Evolutionary conservation across 129 eudicot genomes (phyloP).

Genomic region (Flaveria sonorensis): DNA sequence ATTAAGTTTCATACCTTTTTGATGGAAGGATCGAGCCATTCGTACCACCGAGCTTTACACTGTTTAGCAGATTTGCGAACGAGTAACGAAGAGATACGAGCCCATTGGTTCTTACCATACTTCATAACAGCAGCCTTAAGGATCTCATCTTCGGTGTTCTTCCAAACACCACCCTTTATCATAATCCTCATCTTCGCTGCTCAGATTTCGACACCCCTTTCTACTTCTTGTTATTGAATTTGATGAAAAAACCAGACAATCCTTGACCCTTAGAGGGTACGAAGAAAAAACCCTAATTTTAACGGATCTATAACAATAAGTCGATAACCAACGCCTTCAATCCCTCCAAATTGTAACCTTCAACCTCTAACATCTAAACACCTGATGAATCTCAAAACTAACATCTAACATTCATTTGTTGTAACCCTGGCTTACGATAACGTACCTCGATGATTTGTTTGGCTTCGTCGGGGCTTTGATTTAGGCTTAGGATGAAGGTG

Average conservation of each 20-base stretch:
- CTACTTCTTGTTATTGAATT: background rate
- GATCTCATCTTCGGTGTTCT: slow-evolving; percentile 99
- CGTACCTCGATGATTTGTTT: too few species aligned
- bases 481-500: too few species aligned
- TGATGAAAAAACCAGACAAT: slow-evolving; percentile 11
- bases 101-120: slow-evolving; percentile 98
- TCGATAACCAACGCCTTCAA: too few species aligned
- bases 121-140: slow-evolving; percentile 98
- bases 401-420: too few species aligned
- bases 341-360: too few species aligned
- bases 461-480: too few species aligned
- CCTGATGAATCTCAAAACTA: too few species aligned
- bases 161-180: slow-evolving; percentile 99
- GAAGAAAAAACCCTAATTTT: too few species aligned
- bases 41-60: slow-evolving; percentile 99
- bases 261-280: background rate
- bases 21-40: slow-evolving; percentile 99
- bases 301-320: too few species aligned
- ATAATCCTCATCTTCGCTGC: slow-evolving; percentile 86
- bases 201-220: slow-evolving; percentile 10
- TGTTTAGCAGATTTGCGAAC: slow-evolving; percentile 98
- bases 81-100: slow-evolving; percentile 87
- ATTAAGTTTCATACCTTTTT: slow-evolving; percentile 60
- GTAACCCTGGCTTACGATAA: too few species aligned
- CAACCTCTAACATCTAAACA: too few species aligned